Evolutionary conservation across 2,329 filamentous ascomycete genomes (phyloP).

Genomic region (Clarireedia monteithiana): DNA sequence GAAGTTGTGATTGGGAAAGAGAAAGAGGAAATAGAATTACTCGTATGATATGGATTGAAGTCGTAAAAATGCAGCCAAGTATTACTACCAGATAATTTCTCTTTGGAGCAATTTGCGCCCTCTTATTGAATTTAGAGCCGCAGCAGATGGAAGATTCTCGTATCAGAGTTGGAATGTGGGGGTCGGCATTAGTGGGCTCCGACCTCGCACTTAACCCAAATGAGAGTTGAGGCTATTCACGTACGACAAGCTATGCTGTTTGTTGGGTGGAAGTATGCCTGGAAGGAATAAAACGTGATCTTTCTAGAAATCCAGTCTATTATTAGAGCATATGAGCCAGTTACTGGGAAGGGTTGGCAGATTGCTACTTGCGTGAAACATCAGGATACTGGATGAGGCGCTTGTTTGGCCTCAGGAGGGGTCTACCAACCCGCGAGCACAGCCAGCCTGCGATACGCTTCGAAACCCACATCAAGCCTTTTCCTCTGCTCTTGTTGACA

Average conservation of each 20-base stretch:
- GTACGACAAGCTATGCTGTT: background rate
- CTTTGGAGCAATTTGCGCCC: background rate
- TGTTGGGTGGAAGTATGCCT: too few relatives aligned
- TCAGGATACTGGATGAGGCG: background rate
- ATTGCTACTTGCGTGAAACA: background rate
- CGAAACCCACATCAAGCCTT: slow-evolving; percentile 3
- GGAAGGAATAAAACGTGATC: background rate
- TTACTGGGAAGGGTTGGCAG: too few relatives aligned
- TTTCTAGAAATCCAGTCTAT: background rate
- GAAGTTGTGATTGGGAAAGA: slow-evolving; percentile 13
- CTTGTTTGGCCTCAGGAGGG: too few relatives aligned
- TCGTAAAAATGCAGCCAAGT: background rate
- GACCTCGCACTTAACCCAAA: background rate
- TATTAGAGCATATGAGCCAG: background rate
- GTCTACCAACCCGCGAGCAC: too few relatives aligned
- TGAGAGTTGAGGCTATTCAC: background rate
- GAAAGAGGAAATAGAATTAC: background rate
- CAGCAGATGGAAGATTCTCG: slow-evolving; percentile 6
- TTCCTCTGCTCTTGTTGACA: slow-evolving; percentile 22
- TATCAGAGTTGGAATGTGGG: slow-evolving; percentile 8
- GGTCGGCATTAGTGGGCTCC: slow-evolving; percentile 6
- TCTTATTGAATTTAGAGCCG: background rate
- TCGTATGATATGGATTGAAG: background rate
- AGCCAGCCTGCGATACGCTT: background rate
- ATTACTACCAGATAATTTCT: too few relatives aligned